Conservation (phyloP, 768 basidiomycete species). For the Solioccasus polychromus region DNA sequence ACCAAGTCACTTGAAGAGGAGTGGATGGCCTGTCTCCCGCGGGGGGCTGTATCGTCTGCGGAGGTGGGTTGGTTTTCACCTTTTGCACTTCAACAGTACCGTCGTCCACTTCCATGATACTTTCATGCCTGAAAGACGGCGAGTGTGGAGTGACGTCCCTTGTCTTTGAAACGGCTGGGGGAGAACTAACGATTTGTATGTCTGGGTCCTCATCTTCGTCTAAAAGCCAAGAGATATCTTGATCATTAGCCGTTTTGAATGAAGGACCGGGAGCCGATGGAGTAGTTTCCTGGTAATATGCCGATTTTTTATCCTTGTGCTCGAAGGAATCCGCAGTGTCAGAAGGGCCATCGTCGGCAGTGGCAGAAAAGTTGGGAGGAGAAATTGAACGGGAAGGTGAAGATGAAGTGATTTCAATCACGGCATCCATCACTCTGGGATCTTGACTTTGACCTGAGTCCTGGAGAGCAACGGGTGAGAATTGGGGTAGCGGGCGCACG, state of each 20-base stretch:
- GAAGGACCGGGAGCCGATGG: background rate
- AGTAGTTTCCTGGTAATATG: background rate
- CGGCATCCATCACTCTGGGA: conserved; percentile 21
- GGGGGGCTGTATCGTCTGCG: conserved; percentile 5
- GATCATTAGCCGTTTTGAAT: conserved; percentile 14
- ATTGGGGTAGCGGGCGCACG: conserved; percentile 6
- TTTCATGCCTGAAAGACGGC: conserved; percentile 16
- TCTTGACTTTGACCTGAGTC: conserved; percentile 7
- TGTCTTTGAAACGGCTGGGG: conserved; percentile 33
- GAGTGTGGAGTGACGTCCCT: conserved; percentile 1
- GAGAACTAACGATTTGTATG: conserved; percentile 51
- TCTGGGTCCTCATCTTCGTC: conserved; percentile 61
- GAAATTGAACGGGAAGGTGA: conserved; percentile 20
- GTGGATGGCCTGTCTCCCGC: conserved; percentile 31
- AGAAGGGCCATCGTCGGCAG: background rate
- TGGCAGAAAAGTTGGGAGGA: conserved; percentile 8
- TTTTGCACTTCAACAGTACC: conserved; percentile 16
- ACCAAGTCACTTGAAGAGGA: conserved; percentile 26
- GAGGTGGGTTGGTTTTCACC: conserved; percentile 17
- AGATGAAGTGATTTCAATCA: conserved; percentile 34
- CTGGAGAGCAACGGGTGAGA: conserved; percentile 6
- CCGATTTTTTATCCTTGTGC: conserved; percentile 12
- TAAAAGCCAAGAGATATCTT: conserved; percentile 63
- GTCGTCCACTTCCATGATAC: conserved; percentile 10
- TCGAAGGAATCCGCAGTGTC: background rate